Evolutionary conservation across 495 filamentous ascomycete species (phyloP), one percentile per base, ranked within the genome.

Genomic region (Apodospora peruviana): DNA sequence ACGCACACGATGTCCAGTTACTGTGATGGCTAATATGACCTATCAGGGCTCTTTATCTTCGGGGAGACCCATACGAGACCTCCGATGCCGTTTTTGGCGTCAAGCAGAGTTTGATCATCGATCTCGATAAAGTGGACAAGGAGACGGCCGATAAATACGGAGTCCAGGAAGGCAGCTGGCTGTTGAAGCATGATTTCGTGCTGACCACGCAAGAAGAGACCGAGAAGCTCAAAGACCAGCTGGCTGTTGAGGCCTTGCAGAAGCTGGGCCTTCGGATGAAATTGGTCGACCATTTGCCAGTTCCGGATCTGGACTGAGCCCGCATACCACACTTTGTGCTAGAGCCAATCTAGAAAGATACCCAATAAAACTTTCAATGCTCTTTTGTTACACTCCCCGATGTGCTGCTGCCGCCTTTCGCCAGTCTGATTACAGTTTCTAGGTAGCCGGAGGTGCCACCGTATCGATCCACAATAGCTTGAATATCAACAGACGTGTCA

Each of bases 41-140:
- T 14, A 32, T 51, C 24, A 86, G 82, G 7, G 87, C 90, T 1
- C 74, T 97, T 1, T 97, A 93, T 58, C 69, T 91, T 52, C 80
- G 86, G 3, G 83, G 82, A 24, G 90, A 95, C 55, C 88, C 87
- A 1, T 95, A 95, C 60, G 90, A 93, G 67, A 89, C 83, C 2
- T 89, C 87, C 0, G 91, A 97, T 60, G 87, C 90, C 0, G 91
- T 96, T 34, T 96, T 96, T 53, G 91, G 91, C 18, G 91, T 96
- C 42, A 96, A 97, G 65, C 74, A 88, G 60, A 87, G 84, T 7
- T 72, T 96, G 8, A 71, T 91, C 17, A 75, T 95, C 12, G 86
- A 90, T 45, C 70, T 91, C 8, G 77, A 72, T 7, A 80, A 76
- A 25, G 85, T 83, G 5, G 78, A 81, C 32, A 70, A 77, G 2